These are phyloP conservation scores for Phalaenopsis hybrid DNA, from an alignment of 116 monocot species.

Conservation along the genomic window DNA sequence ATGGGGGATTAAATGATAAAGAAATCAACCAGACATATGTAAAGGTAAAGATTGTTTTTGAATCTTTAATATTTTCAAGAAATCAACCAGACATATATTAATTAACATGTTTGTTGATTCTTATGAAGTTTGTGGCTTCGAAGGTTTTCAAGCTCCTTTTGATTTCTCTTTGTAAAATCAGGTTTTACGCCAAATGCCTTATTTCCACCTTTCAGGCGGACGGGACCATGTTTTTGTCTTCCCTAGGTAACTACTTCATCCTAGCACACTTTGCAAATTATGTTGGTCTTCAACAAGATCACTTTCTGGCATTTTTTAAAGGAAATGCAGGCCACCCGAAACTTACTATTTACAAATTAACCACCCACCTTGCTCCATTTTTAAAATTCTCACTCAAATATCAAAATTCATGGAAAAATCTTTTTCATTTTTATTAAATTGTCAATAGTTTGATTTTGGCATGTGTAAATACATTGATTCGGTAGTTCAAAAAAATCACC, in stretches of 20 bases:
- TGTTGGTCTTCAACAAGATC: background rate
- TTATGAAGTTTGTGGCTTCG: background rate
- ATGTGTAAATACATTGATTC: too few species aligned
- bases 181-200: conserved; percentile 97
- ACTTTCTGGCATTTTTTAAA: background rate
- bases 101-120: background rate
- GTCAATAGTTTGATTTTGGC: too few species aligned
- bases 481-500: too few species aligned
- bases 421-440: too few species aligned
- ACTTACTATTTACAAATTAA: too few species aligned
- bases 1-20: conserved; percentile 86
- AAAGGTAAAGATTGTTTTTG: conserved; percentile 43
- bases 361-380: too few species aligned
- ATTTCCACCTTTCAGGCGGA: conserved; percentile 87
- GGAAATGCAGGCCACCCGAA: too few species aligned
- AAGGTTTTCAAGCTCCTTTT: background rate
- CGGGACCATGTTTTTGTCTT: conserved; percentile 93
- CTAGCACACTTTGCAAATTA: background rate
- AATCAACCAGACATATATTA: too few species aligned
- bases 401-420: too few species aligned
- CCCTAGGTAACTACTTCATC: conserved; percentile 55
- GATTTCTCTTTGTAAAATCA: conserved; percentile 13
- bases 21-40: conserved; percentile 90
- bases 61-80: background rate
- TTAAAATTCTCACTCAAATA: too few species aligned